Evolutionary conservation across 208 protist species (phyloP).

Genomic region (Trichomonas gallinae): DNA sequence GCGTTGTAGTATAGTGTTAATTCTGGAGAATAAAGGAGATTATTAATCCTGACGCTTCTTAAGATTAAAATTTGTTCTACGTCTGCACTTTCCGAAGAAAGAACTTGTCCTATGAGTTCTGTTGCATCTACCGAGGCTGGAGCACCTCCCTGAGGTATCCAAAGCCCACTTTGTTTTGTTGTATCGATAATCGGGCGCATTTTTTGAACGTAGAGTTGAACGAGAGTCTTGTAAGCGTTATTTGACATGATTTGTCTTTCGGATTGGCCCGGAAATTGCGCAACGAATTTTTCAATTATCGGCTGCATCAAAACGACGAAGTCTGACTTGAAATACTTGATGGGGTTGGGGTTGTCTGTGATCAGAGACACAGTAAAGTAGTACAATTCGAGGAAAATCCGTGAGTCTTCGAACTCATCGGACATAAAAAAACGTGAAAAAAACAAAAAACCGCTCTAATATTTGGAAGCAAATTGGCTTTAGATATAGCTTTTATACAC

Average conservation of each 20-base stretch:
- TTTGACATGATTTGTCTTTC: conserved; percentile 2
- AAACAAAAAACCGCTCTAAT: too few species aligned
- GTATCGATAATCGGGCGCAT: background rate
- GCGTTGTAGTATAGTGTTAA: conserved; percentile 5
- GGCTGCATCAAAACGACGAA: conserved; percentile 10
- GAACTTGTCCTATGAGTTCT: background rate
- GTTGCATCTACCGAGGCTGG: background rate
- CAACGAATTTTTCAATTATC: background rate
- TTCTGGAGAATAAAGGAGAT: background rate
- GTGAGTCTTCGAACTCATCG: background rate
- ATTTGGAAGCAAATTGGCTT: too few species aligned
- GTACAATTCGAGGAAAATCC: background rate
- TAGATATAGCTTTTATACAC: too few species aligned
- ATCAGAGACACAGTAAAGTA: conserved; percentile 14
- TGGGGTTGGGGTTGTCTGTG: background rate
- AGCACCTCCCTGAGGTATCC: background rate
- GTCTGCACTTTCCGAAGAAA: background rate
- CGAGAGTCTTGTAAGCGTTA: background rate
- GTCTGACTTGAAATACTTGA: conserved; percentile 17
- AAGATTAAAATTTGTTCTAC: conserved; percentile 10
- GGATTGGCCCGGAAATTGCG: background rate
- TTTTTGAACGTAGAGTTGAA: background rate
- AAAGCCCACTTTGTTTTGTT: background rate
- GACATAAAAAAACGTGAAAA: background rate
- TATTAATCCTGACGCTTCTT: background rate